Evolutionary conservation across 169 alveolate species (phyloP).

Genomic region (Plasmodium vivax): DNA sequence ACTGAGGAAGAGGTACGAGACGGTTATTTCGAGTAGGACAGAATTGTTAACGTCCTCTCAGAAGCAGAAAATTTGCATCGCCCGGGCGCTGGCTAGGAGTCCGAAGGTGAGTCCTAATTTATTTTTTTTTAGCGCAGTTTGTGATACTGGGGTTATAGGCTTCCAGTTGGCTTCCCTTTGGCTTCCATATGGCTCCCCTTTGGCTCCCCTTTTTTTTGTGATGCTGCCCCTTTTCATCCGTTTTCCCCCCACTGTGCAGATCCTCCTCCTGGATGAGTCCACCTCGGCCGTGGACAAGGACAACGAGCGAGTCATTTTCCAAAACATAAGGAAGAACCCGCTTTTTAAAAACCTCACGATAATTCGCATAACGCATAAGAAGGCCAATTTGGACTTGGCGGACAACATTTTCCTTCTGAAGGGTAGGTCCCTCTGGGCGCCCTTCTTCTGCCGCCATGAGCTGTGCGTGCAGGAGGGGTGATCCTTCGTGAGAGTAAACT

Average conservation of each 20-base stretch:
- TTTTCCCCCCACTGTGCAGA: conserved; percentile 13
- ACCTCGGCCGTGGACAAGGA: conserved; percentile 90
- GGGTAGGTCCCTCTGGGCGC: background rate
- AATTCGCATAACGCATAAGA: conserved; percentile 56
- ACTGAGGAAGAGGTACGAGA: conserved; percentile 56
- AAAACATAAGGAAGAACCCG: conserved; percentile 48
- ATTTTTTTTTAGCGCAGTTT: background rate
- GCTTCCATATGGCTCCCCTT: too few species aligned
- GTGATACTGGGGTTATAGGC: background rate
- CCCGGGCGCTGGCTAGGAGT: conserved; percentile 79
- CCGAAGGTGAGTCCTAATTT: conserved; percentile 64
- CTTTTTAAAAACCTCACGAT: conserved; percentile 28
- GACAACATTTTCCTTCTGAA: conserved; percentile 47
- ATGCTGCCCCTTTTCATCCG: background rate
- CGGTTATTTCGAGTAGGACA: conserved; percentile 12
- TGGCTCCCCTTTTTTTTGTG: background rate
- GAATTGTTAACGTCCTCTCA: conserved; percentile 85
- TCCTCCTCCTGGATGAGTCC: conserved; percentile 92
- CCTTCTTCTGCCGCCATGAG: background rate
- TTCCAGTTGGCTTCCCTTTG: background rate
- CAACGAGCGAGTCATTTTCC: conserved; percentile 70
- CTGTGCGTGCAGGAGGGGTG: background rate
- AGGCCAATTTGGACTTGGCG: conserved; percentile 46
- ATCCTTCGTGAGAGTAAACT: background rate
- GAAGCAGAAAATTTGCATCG: conserved; percentile 87